Base-by-base conservation (phyloP, 768 basidiomycete genomes). In the Leucogyrophana mollusca region DNA sequence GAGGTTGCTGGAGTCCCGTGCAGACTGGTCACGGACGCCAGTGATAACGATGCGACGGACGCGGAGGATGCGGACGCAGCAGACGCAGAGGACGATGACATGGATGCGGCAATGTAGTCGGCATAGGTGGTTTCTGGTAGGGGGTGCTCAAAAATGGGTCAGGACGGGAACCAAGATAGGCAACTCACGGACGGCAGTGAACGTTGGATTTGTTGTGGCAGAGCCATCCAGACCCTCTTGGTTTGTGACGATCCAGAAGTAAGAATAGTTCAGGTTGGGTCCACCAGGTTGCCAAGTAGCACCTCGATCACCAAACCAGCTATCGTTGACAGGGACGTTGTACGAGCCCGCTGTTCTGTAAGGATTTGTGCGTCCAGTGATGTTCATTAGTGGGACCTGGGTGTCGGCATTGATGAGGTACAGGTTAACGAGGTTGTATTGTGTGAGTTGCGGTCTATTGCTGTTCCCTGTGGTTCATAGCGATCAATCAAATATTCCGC, bases 341-440 rank as follows among this genome's bases (percentile, higher is more conserved):
- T 74, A 58, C 51, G 67, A 45, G 20, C 90, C 83, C 2, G 83
- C 78, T 16, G 62, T 25, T 37, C 87, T 80, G 9, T 80, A 74
- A 7, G 73, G 78, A 56, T 78, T 77, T 21, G 67, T 54, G 3
- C 81, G 76, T 46, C 79, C 78, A 1, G 55, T 4, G 27, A 67
- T 50, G 49, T 79, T 70, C 68, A 76, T 46, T 68, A 69, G 18
- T 74, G 73, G 68, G 27, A 68, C 21, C 34, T 73, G 72, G 4
- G 85, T 81, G 58, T 90, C 87, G 21, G 77, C 90, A 48, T 82
- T 82, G 64, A 80, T 85, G 43, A 94, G 84, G 68, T 79, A 91
- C 52, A 93, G 71, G 64, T 93, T 76, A 59, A 93, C 87, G 16
- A 61, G 53, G 53, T 82, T 78, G 24, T 62, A 72, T 66, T 85